Evolutionary conservation across 2,329 filamentous ascomycete genomes (phyloP).

Genomic region (Aspergillus brunneoviolaceus): DNA sequence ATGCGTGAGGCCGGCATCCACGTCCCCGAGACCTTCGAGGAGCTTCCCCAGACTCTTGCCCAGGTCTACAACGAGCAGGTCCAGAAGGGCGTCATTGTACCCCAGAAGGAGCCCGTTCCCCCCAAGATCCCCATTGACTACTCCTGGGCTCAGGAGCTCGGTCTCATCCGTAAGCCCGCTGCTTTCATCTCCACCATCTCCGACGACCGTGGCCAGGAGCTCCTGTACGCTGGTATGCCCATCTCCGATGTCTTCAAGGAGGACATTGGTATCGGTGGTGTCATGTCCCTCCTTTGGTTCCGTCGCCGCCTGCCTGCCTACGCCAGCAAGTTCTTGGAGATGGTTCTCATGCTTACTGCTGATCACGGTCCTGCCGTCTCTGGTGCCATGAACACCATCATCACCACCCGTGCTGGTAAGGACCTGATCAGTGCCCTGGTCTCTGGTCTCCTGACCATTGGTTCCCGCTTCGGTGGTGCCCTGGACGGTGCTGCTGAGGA

Average conservation of each 20-base stretch:
- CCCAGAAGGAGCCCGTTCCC: constrained; percentile 82
- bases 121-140: constrained; percentile 99
- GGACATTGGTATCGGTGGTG: constrained; percentile 98
- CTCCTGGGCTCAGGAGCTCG: constrained; percentile 98
- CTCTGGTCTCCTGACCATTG: constrained; percentile 95
- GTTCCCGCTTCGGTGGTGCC: constrained; percentile 96
- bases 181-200: constrained; percentile 99
- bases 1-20: constrained; percentile 94
- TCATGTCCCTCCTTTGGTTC: constrained; percentile 99
- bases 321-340: constrained; percentile 98
- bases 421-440: constrained; percentile 95
- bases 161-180: constrained; percentile 98
- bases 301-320: constrained; percentile 93
- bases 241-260: constrained; percentile 99
- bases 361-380: constrained; percentile 99
- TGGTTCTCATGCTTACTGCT: constrained; percentile 99
- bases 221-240: constrained; percentile 97
- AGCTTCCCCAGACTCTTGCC: constrained; percentile 75
- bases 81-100: constrained; percentile 78
- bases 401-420: constrained; percentile 98
- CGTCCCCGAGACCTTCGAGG: constrained; percentile 96
- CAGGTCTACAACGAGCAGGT: constrained; percentile 87
- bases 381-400: constrained; percentile 99
- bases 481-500: constrained; percentile 97
- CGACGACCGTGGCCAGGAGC: constrained; percentile 98